Conservation (phyloP, 2,329 filamentous ascomycete species). For the Colletotrichum lupini region DNA sequence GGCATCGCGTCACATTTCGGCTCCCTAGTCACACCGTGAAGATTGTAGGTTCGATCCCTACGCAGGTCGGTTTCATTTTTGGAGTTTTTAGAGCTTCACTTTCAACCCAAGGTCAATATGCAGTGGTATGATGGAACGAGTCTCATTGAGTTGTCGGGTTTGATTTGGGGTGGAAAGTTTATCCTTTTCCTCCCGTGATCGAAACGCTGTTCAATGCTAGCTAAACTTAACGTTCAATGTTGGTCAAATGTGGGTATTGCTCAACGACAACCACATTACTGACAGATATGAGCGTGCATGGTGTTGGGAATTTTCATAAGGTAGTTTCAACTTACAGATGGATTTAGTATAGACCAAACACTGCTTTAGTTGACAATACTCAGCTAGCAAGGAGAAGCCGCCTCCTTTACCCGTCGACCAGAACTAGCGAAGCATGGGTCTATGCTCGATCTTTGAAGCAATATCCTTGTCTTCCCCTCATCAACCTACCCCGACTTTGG, state of each 20-base stretch:
- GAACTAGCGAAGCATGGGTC: not conserved
- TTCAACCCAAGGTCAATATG: no score
- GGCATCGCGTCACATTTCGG: constrained; percentile 36
- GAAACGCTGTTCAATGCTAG: not conserved
- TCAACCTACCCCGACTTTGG: not conserved
- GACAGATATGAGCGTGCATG: no score
- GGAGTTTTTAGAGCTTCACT: no score
- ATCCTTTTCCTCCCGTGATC: not conserved
- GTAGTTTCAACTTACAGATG: no score
- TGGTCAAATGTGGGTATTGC: not conserved
- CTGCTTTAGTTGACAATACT: no score
- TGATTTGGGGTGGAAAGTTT: not conserved
- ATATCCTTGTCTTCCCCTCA: not conserved
- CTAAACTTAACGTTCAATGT: not conserved
- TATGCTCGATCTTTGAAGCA: not conserved
- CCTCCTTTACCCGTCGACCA: not conserved
- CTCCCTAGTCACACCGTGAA: constrained; percentile 25
- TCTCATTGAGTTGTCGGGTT: not conserved
- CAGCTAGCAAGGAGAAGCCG: no score
- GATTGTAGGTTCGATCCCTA: constrained; percentile 35
- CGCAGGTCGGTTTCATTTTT: constrained; percentile 17
- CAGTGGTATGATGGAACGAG: not conserved
- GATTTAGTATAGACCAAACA: no score
- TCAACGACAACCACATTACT: no score
- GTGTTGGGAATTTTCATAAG: no score